Conservation (phyloP, 2,329 filamentous ascomycete species). For the Penicillium sclerotiorum region DNA sequence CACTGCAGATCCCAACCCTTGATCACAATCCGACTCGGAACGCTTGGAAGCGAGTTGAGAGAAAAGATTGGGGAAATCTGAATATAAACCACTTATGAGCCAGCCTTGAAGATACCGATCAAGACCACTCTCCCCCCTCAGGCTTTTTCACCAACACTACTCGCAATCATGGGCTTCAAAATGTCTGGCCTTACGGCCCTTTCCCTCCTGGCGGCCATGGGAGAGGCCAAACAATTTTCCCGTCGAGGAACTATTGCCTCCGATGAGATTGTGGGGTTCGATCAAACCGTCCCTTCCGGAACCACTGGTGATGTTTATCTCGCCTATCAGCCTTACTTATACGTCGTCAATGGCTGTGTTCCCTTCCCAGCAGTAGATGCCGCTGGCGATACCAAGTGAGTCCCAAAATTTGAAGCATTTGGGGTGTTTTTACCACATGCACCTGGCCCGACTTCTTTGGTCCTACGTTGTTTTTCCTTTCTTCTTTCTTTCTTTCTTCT, state of each 20-base stretch:
- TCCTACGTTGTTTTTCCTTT: no score
- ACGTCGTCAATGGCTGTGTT: slow-evolving; percentile 63
- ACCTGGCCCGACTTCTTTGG: no score
- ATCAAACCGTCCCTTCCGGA: slow-evolving; percentile 55
- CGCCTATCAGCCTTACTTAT: slow-evolving; percentile 59
- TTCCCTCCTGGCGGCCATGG: background rate
- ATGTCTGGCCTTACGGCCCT: no score
- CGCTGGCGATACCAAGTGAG: slow-evolving; percentile 59
- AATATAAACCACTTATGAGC: no score
- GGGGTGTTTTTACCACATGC: no score
- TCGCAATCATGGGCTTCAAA: no score
- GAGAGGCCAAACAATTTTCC: background rate
- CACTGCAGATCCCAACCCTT: slow-evolving; percentile 7
- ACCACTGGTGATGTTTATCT: slow-evolving; percentile 53
- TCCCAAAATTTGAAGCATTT: background rate
- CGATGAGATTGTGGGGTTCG: slow-evolving; percentile 56
- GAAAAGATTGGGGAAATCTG: background rate
- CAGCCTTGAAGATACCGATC: no score
- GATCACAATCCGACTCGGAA: background rate
- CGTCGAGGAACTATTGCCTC: slow-evolving; percentile 48
- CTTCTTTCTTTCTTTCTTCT: no score
- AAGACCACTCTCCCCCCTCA: no score
- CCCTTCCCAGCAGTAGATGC: slow-evolving; percentile 65
- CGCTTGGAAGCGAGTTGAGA: background rate
- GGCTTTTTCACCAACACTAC: no score